These are phyloP conservation scores for Pleurotus giganteus DNA, from an alignment of 768 basidiomycete genomes.

Conservation along the genomic window DNA sequence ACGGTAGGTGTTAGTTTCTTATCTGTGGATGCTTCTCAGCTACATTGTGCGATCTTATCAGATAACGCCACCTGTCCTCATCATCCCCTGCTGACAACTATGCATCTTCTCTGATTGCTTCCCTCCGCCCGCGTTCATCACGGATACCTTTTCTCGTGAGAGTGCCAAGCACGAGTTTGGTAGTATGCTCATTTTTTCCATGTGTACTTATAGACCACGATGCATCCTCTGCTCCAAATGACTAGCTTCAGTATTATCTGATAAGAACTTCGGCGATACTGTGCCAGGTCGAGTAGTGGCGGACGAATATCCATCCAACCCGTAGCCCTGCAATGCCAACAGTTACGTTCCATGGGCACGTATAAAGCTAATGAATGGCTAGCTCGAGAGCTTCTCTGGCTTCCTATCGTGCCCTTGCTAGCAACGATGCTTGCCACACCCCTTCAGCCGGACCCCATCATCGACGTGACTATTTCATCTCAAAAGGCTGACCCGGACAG, in stretches of 20 bases:
- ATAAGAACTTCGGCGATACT: background rate
- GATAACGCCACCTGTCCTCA: background rate
- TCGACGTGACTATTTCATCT: conserved; percentile 1
- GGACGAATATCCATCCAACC: background rate
- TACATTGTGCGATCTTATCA: too few species aligned
- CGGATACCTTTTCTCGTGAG: background rate
- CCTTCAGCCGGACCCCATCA: background rate
- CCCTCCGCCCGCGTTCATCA: background rate
- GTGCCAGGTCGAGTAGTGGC: too few species aligned
- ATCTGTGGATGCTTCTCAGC: too few species aligned
- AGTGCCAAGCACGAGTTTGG: background rate
- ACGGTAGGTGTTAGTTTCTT: background rate
- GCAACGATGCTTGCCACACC: background rate
- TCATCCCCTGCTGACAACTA: background rate
- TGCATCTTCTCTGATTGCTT: background rate
- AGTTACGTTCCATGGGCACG: background rate
- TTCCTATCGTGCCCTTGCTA: background rate
- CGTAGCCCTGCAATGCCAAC: background rate
- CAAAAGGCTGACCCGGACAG: conserved; percentile 6
- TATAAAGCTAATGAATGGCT: background rate
- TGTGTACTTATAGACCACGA: background rate
- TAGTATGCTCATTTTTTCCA: background rate
- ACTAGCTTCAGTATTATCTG: conserved; percentile 1
- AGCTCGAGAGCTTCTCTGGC: background rate
- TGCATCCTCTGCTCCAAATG: background rate